These are phyloP conservation scores for Mycena chlorophos DNA, from an alignment of 768 basidiomycete species.

Conservation along the genomic window DNA sequence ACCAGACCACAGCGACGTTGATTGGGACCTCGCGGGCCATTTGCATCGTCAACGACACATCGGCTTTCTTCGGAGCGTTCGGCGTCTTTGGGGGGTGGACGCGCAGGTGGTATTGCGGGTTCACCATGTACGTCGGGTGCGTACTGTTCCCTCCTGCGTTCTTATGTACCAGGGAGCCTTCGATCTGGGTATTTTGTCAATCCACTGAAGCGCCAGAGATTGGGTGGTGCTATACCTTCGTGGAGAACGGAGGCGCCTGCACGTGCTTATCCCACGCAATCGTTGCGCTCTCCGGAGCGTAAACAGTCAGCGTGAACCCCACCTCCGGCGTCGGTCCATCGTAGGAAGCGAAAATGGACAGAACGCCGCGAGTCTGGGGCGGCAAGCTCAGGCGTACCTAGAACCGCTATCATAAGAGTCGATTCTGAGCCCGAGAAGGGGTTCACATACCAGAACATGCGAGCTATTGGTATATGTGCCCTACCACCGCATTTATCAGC, in stretches of 20 bases:
- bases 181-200: slow-evolving; percentile 42
- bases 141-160: slow-evolving; percentile 85
- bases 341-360: slow-evolving; percentile 65
- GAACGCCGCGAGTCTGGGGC: slow-evolving; percentile 35
- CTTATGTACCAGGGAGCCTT: slow-evolving; percentile 61
- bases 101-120: slow-evolving; percentile 82
- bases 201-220: neutral
- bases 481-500: slow-evolving; percentile 25
- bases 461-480: slow-evolving; percentile 55
- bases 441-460: slow-evolving; percentile 43
- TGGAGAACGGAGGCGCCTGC: slow-evolving; percentile 38
- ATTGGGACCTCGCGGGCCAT: slow-evolving; percentile 68
- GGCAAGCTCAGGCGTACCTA: slow-evolving; percentile 42
- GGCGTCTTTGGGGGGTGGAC: slow-evolving; percentile 43
- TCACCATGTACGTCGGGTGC: slow-evolving; percentile 80
- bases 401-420: neutral
- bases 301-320: slow-evolving; percentile 69
- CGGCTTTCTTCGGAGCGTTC: slow-evolving; percentile 34
- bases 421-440: neutral
- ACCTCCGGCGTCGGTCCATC: slow-evolving; percentile 63
- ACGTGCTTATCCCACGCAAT: slow-evolving; percentile 51
- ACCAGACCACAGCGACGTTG: slow-evolving; percentile 75
- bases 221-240: slow-evolving; percentile 33
- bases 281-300: slow-evolving; percentile 38
- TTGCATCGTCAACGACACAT: slow-evolving; percentile 47